phyloP scores from a whole-genome alignment of 1,284 basidiomycete species.

The Naganishia cerealis region DNA sequence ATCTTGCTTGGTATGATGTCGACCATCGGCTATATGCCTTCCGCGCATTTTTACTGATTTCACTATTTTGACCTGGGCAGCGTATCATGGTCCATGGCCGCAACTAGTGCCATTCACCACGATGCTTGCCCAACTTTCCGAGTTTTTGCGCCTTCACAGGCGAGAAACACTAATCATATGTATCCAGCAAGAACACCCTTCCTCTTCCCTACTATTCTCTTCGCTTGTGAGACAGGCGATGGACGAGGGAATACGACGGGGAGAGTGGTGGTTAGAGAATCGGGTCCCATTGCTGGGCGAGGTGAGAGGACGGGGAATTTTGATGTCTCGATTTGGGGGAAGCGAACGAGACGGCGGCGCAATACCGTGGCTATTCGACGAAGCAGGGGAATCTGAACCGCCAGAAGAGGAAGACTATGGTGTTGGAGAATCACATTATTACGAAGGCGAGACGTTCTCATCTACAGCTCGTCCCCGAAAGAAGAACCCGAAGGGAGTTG shows the following conservation, averaged over 20 bases:
- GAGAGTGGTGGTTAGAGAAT: constrained; percentile 77
- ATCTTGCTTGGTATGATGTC: constrained; percentile 39
- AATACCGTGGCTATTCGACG: constrained; percentile 8
- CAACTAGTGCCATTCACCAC: constrained; percentile 67
- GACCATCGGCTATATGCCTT: too few relatives aligned
- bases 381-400: not conserved
- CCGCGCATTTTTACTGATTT: not conserved
- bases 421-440: constrained; percentile 1
- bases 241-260: constrained; percentile 57
- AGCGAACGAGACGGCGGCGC: constrained; percentile 54
- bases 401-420: not conserved
- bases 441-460: constrained; percentile 9
- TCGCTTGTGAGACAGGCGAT: constrained; percentile 67
- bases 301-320: constrained; percentile 73
- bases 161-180: constrained; percentile 77
- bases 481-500: constrained; percentile 24
- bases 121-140: constrained; percentile 63
- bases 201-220: constrained; percentile 60
- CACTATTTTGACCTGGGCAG: constrained; percentile 46
- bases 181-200: constrained; percentile 73
- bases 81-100: constrained; percentile 77
- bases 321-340: constrained; percentile 78
- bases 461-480: not conserved
- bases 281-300: constrained; percentile 74
- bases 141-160: constrained; percentile 65